Conservation (phyloP, 1,139 yeast species). For the Geotrichum aggregatum region DNA sequence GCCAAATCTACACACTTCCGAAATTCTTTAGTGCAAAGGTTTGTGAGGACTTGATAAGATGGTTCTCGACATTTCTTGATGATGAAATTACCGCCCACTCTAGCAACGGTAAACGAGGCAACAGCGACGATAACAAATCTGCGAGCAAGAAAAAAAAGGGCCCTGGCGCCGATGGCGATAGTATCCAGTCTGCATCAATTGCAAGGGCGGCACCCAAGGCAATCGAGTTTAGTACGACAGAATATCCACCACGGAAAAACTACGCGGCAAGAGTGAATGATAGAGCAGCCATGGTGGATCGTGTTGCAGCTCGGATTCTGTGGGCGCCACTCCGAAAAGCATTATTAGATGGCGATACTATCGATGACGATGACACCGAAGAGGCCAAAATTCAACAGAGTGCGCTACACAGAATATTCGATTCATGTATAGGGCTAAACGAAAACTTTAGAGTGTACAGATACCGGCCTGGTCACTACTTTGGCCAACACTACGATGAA, state of each 20-base stretch:
- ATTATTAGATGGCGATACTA: slow-evolving; percentile 5
- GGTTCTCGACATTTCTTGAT: slow-evolving; percentile 35
- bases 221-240: slow-evolving; percentile 23
- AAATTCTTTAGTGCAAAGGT: slow-evolving; percentile 45
- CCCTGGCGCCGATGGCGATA: neutral
- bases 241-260: slow-evolving; percentile 36
- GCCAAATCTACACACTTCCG: slow-evolving; percentile 48
- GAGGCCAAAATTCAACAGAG: slow-evolving; percentile 6
- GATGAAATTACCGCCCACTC: slow-evolving; percentile 21
- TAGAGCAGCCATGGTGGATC: slow-evolving; percentile 46
- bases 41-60: slow-evolving; percentile 46
- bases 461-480: slow-evolving; percentile 56
- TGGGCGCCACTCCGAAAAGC: slow-evolving; percentile 45
- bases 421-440: slow-evolving; percentile 49
- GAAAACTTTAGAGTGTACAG: slow-evolving; percentile 57
- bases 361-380: slow-evolving; percentile 23
- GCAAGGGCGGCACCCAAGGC: neutral
- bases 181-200: too few species aligned
- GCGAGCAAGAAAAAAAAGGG: slow-evolving; percentile 1
- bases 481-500: slow-evolving; percentile 63
- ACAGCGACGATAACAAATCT: slow-evolving; percentile 39
- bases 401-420: slow-evolving; percentile 35
- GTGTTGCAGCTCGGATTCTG: slow-evolving; percentile 41
- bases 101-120: slow-evolving; percentile 46
- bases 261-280: slow-evolving; percentile 63